These are phyloP conservation scores for Phytophthora boehmeriae DNA, from an alignment of 352 stramenopile species.

Conservation along the genomic window DNA sequence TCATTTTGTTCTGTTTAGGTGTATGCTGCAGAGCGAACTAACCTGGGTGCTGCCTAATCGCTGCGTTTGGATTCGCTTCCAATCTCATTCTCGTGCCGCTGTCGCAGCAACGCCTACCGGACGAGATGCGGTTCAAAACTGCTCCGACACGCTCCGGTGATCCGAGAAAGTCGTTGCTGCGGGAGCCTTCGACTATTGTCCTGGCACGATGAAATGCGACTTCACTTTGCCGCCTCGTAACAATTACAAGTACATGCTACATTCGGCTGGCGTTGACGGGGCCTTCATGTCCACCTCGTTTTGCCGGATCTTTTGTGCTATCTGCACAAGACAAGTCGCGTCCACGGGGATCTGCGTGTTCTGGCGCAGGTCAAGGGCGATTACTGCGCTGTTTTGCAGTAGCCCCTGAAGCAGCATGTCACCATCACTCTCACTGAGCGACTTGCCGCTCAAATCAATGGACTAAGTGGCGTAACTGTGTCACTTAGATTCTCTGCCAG, in stretches of 20 bases:
- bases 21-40: conserved; percentile 21
- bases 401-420: conserved; percentile 65
- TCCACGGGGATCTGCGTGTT: conserved; percentile 73
- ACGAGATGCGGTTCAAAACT: conserved; percentile 5
- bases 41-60: neutral
- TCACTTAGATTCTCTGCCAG: conserved; percentile 79
- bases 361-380: conserved; percentile 79
- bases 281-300: conserved; percentile 74
- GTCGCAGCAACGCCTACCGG: conserved; percentile 24
- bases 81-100: conserved; percentile 13
- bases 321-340: conserved; percentile 61
- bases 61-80: conserved; percentile 14
- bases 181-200: conserved; percentile 6
- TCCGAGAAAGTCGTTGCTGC: conserved; percentile 6
- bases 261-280: conserved; percentile 10
- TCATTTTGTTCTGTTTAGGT: conserved; percentile 18
- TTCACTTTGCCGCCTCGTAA: too few species aligned
- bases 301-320: conserved; percentile 72
- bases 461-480: conserved; percentile 60
- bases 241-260: too few species aligned
- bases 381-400: conserved; percentile 58
- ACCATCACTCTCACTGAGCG: conserved; percentile 64
- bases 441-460: conserved; percentile 88
- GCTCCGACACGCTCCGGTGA: conserved; percentile 8
- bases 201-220: too few species aligned